A percentile compares a stretch with the other conserved stretches of the same genome.
These are phyloP conservation scores for Carallia pectinifolia DNA, from an alignment of 345 rosid species.

Conservation along the genomic window DNA sequence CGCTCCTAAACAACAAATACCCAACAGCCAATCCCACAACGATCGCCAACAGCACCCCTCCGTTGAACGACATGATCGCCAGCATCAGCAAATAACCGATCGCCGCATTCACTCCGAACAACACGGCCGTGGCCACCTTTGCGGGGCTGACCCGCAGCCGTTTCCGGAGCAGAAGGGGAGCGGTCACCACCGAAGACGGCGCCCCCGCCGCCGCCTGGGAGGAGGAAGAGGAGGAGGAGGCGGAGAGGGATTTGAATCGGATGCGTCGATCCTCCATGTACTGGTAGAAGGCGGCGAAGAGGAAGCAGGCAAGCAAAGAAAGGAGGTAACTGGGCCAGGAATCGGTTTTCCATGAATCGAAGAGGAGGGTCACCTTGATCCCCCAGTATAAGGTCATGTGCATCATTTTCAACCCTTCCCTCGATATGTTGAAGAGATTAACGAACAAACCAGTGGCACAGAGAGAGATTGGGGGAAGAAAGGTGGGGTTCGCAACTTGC, in stretches of 20 bases:
- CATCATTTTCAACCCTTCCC: conserved; percentile 20
- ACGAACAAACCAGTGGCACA: not conserved
- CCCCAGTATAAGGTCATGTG: conserved; percentile 40
- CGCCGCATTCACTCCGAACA: conserved; percentile 27
- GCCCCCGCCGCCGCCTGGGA: not conserved
- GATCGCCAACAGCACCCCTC: conserved; percentile 30
- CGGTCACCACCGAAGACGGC: not conserved
- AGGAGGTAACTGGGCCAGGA: conserved; percentile 22
- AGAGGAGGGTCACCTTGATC: conserved; percentile 21
- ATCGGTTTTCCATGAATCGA: conserved; percentile 31
- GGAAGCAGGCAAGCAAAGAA: conserved; percentile 26
- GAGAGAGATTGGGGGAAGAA: not conserved
- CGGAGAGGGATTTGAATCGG: conserved; percentile 20
- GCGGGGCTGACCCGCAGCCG: conserved; percentile 3
- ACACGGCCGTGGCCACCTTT: conserved; percentile 6
- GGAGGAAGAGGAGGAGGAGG: not conserved
- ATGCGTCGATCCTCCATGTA: conserved; percentile 33
- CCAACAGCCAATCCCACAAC: conserved; percentile 25
- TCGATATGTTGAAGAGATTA: not conserved
- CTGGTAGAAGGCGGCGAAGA: conserved; percentile 29
- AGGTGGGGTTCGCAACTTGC: not conserved
- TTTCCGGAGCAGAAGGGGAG: conserved; percentile 15
- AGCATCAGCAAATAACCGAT: conserved; percentile 33
- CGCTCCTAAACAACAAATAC: conserved; percentile 22
- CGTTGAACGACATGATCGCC: conserved; percentile 34